Conservation (phyloP, 202 grass and related monocot species). For the Zizania palustris region DNA sequence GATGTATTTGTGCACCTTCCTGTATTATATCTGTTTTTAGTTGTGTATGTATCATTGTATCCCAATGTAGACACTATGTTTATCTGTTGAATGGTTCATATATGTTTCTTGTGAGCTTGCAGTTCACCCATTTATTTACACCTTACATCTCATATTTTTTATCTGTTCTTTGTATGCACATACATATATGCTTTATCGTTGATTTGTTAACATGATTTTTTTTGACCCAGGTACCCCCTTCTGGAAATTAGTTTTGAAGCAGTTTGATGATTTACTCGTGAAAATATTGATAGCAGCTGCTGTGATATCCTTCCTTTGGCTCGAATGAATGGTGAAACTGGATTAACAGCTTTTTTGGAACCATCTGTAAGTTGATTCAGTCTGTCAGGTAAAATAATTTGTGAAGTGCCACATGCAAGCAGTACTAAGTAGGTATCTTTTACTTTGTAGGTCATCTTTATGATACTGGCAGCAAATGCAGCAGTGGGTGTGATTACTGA, state of each 20-base stretch:
- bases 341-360: slow-evolving; percentile 87
- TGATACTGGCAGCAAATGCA: slow-evolving; percentile 98
- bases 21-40: neutral
- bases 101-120: neutral
- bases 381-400: slow-evolving; percentile 41
- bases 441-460: slow-evolving; percentile 78
- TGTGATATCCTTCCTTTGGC: slow-evolving; percentile 92
- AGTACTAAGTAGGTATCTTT: slow-evolving; percentile 25
- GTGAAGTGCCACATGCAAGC: slow-evolving; percentile 11
- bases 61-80: neutral
- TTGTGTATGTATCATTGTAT: slow-evolving; percentile 3
- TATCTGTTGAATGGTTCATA: neutral
- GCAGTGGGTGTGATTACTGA: slow-evolving; percentile 97
- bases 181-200: slow-evolving; percentile 17
- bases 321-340: slow-evolving; percentile 92
- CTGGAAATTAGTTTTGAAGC: slow-evolving; percentile 97
- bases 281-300: slow-evolving; percentile 99
- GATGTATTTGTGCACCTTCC: neutral
- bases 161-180: neutral
- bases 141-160: slow-evolving; percentile 14
- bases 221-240: slow-evolving; percentile 74
- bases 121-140: slow-evolving; percentile 9
- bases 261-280: slow-evolving; percentile 99
- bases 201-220: slow-evolving; percentile 30
- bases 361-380: slow-evolving; percentile 77